These are phyloP conservation scores for Lodderomyces elongisporus DNA, from an alignment of 1,139 yeast species.

Conservation along the genomic window DNA sequence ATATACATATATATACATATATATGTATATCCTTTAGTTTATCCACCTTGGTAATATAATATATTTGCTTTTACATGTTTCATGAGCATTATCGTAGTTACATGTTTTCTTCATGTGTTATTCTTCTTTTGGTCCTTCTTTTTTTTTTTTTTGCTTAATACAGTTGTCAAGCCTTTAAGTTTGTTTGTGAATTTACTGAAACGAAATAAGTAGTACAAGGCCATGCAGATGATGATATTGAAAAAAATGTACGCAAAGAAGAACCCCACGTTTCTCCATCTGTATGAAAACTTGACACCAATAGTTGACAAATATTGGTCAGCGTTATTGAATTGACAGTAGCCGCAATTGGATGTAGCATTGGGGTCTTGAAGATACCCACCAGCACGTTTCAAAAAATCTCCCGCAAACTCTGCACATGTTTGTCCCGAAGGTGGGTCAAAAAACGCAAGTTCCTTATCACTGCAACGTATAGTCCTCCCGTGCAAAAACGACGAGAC, in stretches of 20 bases:
- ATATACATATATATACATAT: not conserved
- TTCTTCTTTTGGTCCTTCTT: not conserved
- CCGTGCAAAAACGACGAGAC: slow-evolving; percentile 50
- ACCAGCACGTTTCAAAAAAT: slow-evolving; percentile 17
- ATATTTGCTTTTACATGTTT: too few species aligned
- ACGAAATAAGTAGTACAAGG: slow-evolving; percentile 19
- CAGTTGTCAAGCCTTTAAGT: slow-evolving; percentile 3
- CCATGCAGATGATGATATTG: slow-evolving; percentile 32
- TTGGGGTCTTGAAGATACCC: slow-evolving; percentile 56
- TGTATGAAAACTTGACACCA: slow-evolving; percentile 39
- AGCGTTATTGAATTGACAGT: slow-evolving; percentile 51
- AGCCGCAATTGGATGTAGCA: slow-evolving; percentile 52
- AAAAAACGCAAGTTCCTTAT: slow-evolving; percentile 46
- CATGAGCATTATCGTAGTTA: too few species aligned
- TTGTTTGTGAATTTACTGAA: slow-evolving; percentile 12
- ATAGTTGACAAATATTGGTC: slow-evolving; percentile 47
- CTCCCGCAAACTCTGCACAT: slow-evolving; percentile 49
- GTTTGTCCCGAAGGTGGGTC: slow-evolving; percentile 57
- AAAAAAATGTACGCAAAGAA: slow-evolving; percentile 51
- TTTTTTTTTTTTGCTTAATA: slow-evolving; percentile 9
- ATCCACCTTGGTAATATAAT: too few species aligned
- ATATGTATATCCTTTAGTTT: not conserved
- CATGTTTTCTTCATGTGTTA: too few species aligned
- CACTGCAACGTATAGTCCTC: slow-evolving; percentile 49
- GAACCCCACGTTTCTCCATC: slow-evolving; percentile 68